Conservation (phyloP, 768 basidiomycete genomes). For the Tylopilus subfusipes region DNA sequence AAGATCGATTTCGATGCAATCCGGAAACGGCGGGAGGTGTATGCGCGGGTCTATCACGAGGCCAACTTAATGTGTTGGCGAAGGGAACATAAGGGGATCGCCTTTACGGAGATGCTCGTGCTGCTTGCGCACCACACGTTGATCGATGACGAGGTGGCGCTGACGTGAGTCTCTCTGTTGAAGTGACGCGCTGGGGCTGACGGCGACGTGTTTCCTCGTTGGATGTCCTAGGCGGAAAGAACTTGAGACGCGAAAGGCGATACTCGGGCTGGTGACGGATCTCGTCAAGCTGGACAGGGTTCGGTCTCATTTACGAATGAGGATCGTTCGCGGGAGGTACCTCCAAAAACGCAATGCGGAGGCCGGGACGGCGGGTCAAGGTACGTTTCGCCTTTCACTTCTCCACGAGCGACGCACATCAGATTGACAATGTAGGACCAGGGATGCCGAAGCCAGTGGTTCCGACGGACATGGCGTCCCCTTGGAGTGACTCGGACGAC, state of each 20-base stretch:
- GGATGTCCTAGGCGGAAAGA: conserved; percentile 68
- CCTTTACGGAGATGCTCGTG: conserved; percentile 77
- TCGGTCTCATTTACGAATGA: conserved; percentile 67
- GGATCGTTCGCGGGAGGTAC: conserved; percentile 68
- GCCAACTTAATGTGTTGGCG: conserved; percentile 69
- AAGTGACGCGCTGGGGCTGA: not conserved
- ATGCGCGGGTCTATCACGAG: conserved; percentile 75
- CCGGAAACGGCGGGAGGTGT: no score
- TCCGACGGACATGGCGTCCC: conserved; percentile 31
- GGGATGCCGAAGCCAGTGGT: no score
- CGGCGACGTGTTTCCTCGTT: not conserved
- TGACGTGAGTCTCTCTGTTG: conserved; percentile 50
- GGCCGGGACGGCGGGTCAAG: no score
- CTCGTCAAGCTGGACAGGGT: conserved; percentile 84
- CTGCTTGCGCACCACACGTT: conserved; percentile 89
- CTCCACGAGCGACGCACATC: no score
- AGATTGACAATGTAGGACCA: no score
- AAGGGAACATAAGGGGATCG: no score
- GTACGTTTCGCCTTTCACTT: no score
- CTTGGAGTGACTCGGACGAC: conserved; percentile 7
- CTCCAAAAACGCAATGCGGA: conserved; percentile 22
- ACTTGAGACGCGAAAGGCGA: conserved; percentile 64
- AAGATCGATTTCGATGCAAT: conserved; percentile 63
- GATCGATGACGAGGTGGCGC: conserved; percentile 83
- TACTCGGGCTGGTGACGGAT: no score